Conservation (phyloP, 768 basidiomycete species). For the Psilocybe tampanensis region DNA sequence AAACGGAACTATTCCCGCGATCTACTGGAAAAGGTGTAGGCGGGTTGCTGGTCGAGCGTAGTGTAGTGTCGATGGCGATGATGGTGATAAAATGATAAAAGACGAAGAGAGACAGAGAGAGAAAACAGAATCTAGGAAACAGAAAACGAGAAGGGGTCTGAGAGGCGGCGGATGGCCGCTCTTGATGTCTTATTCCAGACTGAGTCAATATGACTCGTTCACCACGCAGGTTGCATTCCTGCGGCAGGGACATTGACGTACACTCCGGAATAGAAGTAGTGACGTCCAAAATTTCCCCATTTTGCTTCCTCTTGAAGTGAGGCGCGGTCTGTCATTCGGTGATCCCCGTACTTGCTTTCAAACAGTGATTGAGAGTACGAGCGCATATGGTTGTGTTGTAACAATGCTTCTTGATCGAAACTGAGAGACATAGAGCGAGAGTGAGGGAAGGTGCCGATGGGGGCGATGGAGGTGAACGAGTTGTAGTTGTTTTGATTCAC, state of each 20-base stretch:
- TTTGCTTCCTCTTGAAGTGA: conserved; percentile 38
- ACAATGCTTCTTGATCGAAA: conserved; percentile 51
- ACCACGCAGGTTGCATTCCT: conserved; percentile 46
- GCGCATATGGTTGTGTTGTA: conserved; percentile 51
- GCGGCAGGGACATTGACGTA: conserved; percentile 44
- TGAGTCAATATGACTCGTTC: conserved; percentile 16
- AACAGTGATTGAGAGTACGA: conserved; percentile 63
- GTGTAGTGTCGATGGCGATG: conserved; percentile 33
- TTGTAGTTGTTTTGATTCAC: conserved; percentile 35
- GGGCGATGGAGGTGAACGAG: conserved; percentile 38
- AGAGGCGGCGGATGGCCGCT: conserved; percentile 10
- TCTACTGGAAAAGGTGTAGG: conserved; percentile 28
- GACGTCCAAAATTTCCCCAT: conserved; percentile 42
- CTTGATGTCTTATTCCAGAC: conserved; percentile 10
- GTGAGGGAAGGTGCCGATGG: conserved; percentile 39
- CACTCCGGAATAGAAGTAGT: conserved; percentile 42
- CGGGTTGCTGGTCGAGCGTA: conserved; percentile 34
- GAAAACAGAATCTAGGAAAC: conserved; percentile 23
- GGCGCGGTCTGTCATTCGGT: conserved; percentile 44
- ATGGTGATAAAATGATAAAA: conserved; percentile 19
- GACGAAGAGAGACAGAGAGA: conserved; percentile 27
- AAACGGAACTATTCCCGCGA: conserved; percentile 25
- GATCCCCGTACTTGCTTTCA: conserved; percentile 53
- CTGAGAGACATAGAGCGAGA: conserved; percentile 61
- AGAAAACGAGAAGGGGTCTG: conserved; percentile 19